These are phyloP conservation scores for Nasturtium officinale DNA, from an alignment of 345 rosid species.

Conservation along the genomic window DNA sequence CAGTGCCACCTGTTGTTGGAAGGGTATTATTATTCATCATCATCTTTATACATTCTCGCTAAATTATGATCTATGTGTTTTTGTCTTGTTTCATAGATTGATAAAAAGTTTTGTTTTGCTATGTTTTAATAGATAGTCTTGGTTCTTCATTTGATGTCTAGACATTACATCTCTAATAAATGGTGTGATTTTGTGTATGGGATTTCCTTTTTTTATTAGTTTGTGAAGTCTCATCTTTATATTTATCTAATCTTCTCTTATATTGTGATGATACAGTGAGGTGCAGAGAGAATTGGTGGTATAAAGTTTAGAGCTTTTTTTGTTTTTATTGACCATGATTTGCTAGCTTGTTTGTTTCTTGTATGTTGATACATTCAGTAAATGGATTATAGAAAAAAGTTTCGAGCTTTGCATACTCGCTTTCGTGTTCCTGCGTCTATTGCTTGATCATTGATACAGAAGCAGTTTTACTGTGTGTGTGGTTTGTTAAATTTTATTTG, in stretches of 20 bases:
- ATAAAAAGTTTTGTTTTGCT: constrained; percentile 15
- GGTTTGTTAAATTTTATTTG: neutral
- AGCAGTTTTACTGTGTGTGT: constrained; percentile 10
- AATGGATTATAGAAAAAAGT: neutral
- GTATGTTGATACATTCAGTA: neutral
- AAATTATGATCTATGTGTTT: constrained; percentile 20
- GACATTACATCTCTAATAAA: neutral
- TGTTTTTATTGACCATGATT: constrained; percentile 22
- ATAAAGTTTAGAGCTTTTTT: constrained; percentile 11
- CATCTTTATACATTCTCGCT: neutral
- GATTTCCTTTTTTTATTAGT: neutral
- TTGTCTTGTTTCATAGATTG: neutral
- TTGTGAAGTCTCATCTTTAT: neutral
- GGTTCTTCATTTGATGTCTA: constrained; percentile 19
- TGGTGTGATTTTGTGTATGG: neutral
- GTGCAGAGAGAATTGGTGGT: neutral
- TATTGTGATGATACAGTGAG: constrained; percentile 21
- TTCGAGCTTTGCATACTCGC: constrained; percentile 19
- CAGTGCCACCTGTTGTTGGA: constrained; percentile 51
- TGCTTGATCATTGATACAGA: constrained; percentile 10
- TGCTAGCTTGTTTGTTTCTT: constrained; percentile 7
- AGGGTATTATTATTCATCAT: constrained; percentile 57
- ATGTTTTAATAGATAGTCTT: constrained; percentile 8
- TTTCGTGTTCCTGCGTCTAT: constrained; percentile 4
- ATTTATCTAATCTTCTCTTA: neutral